Conservation (phyloP, 139 green algal species). For the Mychonastes homosphaera region DNA sequence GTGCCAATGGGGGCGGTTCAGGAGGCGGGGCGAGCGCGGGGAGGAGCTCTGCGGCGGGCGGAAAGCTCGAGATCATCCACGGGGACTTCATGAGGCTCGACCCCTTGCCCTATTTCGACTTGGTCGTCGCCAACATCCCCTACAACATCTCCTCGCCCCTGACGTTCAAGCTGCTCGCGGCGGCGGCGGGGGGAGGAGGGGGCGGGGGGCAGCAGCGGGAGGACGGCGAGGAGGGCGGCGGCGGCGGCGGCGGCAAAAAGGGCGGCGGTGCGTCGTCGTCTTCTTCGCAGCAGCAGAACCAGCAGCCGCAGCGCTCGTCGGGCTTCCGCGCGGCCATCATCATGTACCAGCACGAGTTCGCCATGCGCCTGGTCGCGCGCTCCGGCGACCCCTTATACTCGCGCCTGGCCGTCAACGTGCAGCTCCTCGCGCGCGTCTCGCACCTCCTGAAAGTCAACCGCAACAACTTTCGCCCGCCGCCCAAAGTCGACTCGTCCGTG, state of each 20-base stretch:
- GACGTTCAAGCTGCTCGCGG: slow-evolving; percentile 95
- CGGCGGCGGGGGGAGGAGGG: slow-evolving; percentile 47
- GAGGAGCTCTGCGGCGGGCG: too few relatives aligned
- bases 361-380: slow-evolving; percentile 91
- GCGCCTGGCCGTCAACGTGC: slow-evolving; percentile 87
- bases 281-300: too few relatives aligned
- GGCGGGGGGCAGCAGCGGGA: background rate
- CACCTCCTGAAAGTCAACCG: slow-evolving; percentile 78
- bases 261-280: too few relatives aligned
- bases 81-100: slow-evolving; percentile 84
- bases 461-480: slow-evolving; percentile 95
- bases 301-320: slow-evolving; percentile 11
- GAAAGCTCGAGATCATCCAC: slow-evolving; percentile 79
- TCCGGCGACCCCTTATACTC: slow-evolving; percentile 81
- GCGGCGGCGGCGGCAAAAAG: background rate
- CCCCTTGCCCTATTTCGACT: slow-evolving; percentile 98
- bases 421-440: slow-evolving; percentile 77
- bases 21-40: too few relatives aligned
- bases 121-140: slow-evolving; percentile 98
- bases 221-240: background rate
- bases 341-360: slow-evolving; percentile 99
- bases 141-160: slow-evolving; percentile 99
- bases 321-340: slow-evolving; percentile 87
- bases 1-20: slow-evolving; percentile 56
- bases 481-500: slow-evolving; percentile 94